Base-by-base conservation (phyloP, 116 monocot genomes). In the Papilionanthe hybrid region DNA sequence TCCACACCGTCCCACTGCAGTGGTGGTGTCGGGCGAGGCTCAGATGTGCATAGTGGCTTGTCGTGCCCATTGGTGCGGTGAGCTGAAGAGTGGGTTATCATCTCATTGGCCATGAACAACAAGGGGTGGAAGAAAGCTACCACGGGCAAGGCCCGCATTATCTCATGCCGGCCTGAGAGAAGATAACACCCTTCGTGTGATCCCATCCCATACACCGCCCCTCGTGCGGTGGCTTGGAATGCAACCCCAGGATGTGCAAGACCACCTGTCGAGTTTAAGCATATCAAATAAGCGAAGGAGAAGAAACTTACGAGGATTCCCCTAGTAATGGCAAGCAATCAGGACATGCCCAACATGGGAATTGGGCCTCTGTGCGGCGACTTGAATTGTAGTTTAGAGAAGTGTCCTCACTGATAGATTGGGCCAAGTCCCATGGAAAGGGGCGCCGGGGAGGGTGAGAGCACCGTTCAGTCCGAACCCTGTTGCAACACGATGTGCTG, bases 371-470 rank as follows among this genome's bases (percentile, higher is more conserved):
- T 41, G 0, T 15, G n/a, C 1, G 32, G 32, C 32, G 32, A 1
- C 32, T 32, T 1, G 1, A 32, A 32, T 57, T 57, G 4, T 57
- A 57, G 57, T 57, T 5, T 57, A 28, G 77, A 72, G n/a, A 57
- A 48, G 77, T 65, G 4, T 57, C 57, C 2, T 57, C n/a, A 57
- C 0, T 4, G 57, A 57, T n/a, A 1, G 4, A 57, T 12, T 43
- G 68, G 67, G 57, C 50, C 72, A 77, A 80, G 80, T 65, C 82
- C 80, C 80, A 53, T 83, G 29, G 86, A 80, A 83, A 76, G 79
- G 78, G 81, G 75, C 42, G 50, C 66, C 68, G 42, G 15, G 75
- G 72, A 82, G 76, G 77, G 60, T 84, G 81, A 84, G 65, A 84
- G 50, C 81, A 82, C 72, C 49, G 44, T 88, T 49, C 56, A 55